Conservation (phyloP, 2,329 filamentous ascomycete species). For the Hortaea sp. region DNA sequence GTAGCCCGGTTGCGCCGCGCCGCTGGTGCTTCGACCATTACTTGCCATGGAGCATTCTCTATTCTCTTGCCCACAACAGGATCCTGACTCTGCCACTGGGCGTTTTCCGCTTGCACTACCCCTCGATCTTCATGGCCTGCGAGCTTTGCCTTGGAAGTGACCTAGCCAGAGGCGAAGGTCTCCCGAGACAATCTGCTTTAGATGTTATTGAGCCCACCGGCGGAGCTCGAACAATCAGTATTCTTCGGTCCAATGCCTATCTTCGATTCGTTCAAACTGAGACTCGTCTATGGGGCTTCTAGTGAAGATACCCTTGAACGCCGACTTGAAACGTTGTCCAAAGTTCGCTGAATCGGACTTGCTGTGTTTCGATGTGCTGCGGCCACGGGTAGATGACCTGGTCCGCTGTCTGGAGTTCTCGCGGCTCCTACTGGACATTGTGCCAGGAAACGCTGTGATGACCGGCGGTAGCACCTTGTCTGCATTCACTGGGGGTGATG, state of each 20-base stretch:
- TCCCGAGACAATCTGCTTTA: no score
- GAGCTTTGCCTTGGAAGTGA: no score
- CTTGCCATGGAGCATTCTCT: no score
- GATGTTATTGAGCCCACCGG: no score
- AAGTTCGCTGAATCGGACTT: slow-evolving; percentile 2
- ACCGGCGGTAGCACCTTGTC: not conserved
- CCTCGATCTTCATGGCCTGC: no score
- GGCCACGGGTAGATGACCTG: not conserved
- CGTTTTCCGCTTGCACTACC: no score
- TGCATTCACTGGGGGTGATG: not conserved
- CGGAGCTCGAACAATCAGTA: slow-evolving; percentile 1
- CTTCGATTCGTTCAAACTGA: slow-evolving; percentile 15
- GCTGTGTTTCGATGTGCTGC: not conserved
- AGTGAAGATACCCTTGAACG: slow-evolving; percentile 19
- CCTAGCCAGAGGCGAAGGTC: no score
- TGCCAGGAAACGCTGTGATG: slow-evolving; percentile 12
- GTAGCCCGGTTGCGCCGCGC: no score
- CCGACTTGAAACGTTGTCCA: slow-evolving; percentile 13
- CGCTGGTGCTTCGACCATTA: no score
- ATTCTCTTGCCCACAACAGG: no score
- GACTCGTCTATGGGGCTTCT: slow-evolving; percentile 15
- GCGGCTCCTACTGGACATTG: slow-evolving; percentile 11
- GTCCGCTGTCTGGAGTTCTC: not conserved
- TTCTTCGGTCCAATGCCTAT: slow-evolving; percentile 24
- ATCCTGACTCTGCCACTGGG: no score